A percentile compares a stretch with the other conserved stretches of the same genome.
Evolutionary conservation across 345 rosid genomes (phyloP).

Genomic region (Pugionium cornutum): DNA sequence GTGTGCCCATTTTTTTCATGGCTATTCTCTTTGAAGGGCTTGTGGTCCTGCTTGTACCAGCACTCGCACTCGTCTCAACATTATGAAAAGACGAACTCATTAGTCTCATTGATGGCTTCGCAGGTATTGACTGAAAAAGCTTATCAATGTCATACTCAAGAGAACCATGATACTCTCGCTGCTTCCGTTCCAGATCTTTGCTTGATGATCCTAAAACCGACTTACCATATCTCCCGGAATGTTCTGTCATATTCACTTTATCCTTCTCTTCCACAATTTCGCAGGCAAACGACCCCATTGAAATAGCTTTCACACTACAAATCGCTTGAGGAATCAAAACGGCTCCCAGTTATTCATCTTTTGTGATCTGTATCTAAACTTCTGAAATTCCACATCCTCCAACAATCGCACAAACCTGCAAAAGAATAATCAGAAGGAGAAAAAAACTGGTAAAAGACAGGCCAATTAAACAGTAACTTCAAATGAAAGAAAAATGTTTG

Average conservation of each 20-base stretch:
- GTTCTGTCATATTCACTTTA: constrained; percentile 43
- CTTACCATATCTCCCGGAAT: constrained; percentile 48
- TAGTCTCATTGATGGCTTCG: constrained; percentile 57
- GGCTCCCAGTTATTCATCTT: background rate
- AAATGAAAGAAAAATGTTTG: constrained; percentile 11
- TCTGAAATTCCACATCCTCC: constrained; percentile 3
- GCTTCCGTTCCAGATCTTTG: constrained; percentile 53
- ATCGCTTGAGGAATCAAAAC: background rate
- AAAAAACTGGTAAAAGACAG: background rate
- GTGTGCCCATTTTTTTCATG: constrained; percentile 74
- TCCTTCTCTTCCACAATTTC: constrained; percentile 89
- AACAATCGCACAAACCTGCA: constrained; percentile 26
- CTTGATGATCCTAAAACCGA: constrained; percentile 49
- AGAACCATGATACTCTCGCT: constrained; percentile 60
- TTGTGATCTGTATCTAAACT: constrained; percentile 6
- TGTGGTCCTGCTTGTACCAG: constrained; percentile 52
- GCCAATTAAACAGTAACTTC: background rate
- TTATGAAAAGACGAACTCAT: constrained; percentile 48
- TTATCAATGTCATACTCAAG: constrained; percentile 81
- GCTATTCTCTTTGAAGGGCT: constrained; percentile 63
- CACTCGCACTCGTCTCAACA: constrained; percentile 42
- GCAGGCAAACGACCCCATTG: constrained; percentile 75
- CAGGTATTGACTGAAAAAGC: constrained; percentile 78
- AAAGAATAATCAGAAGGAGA: background rate
- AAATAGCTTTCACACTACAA: background rate